Evolutionary conservation across 345 rosid species (phyloP).

Genomic region (Aurinia saxatilis): DNA sequence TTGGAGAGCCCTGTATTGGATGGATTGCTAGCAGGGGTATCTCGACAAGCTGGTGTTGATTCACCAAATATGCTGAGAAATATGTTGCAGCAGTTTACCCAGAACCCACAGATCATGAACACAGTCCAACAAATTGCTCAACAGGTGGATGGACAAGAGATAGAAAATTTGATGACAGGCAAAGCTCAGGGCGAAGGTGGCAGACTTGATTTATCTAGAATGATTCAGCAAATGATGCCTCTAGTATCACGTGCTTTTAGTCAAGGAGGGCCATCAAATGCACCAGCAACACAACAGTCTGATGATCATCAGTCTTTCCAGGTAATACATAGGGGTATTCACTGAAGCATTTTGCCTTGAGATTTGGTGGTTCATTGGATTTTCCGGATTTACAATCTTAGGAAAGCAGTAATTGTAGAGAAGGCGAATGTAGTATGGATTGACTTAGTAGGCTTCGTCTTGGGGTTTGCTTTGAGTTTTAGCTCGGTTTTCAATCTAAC

Average conservation of each 20-base stretch:
- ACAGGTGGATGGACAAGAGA: slow-evolving; percentile 70
- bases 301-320: slow-evolving; percentile 31
- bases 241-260: slow-evolving; percentile 76
- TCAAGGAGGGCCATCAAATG: slow-evolving; percentile 31
- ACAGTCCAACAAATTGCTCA: slow-evolving; percentile 82
- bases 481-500: not conserved
- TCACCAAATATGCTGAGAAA: slow-evolving; percentile 74
- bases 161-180: slow-evolving; percentile 69
- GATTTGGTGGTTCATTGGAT: not conserved
- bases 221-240: slow-evolving; percentile 97
- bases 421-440: not conserved
- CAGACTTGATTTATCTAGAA: slow-evolving; percentile 66
- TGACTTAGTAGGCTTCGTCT: not conserved
- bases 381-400: not conserved
- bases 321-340: slow-evolving; percentile 29
- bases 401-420: not conserved
- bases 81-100: slow-evolving; percentile 81
- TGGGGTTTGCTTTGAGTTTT: not conserved
- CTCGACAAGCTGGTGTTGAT: slow-evolving; percentile 70
- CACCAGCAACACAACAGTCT: slow-evolving; percentile 24
- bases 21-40: slow-evolving; percentile 61
- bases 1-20: slow-evolving; percentile 58
- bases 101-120: slow-evolving; percentile 78
- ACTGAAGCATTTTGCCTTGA: not conserved
- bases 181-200: slow-evolving; percentile 50